Conservation (phyloP, 2,329 filamentous ascomycete species). For the Pyrenophora seminiperda region DNA sequence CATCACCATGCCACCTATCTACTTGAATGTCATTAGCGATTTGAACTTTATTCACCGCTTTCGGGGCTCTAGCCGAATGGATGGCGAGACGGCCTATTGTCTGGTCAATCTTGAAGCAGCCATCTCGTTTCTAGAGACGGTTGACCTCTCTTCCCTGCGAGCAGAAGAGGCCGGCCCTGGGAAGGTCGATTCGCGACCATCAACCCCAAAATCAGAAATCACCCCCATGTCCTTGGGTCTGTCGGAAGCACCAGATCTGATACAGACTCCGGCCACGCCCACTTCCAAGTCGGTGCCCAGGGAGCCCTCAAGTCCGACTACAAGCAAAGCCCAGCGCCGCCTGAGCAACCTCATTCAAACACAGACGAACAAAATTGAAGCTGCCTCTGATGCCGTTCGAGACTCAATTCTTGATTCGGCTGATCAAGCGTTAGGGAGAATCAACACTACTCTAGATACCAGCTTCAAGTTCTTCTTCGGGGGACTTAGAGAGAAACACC, state of each 20-base stretch:
- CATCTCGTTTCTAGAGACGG: conserved; percentile 91
- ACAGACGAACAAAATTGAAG: conserved; percentile 78
- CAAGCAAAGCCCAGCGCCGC: conserved; percentile 68
- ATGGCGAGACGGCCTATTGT: conserved; percentile 94
- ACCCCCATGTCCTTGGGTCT: conserved; percentile 50
- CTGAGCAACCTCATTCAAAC: conserved; percentile 86
- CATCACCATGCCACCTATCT: conserved; percentile 85
- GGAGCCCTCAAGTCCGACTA: conserved; percentile 44
- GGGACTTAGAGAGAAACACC: conserved; percentile 73
- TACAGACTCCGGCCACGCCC: conserved; percentile 48
- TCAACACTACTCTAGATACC: conserved; percentile 85
- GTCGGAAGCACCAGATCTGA: conserved; percentile 45
- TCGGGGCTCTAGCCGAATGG: conserved; percentile 80
- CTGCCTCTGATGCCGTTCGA: conserved; percentile 78
- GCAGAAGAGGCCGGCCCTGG: conserved; percentile 71
- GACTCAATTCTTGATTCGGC: conserved; percentile 74
- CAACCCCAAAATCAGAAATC: conserved; percentile 50
- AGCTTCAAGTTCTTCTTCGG: conserved; percentile 94
- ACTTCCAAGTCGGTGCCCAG: conserved; percentile 26
- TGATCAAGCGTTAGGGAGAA: conserved; percentile 89
- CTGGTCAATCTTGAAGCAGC: conserved; percentile 94
- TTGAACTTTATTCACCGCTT: conserved; percentile 94
- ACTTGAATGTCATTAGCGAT: conserved; percentile 90
- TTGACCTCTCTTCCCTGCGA: conserved; percentile 86
- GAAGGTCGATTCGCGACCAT: conserved; percentile 58